A percentile compares a stretch with the other conserved stretches of the same genome.
Conservation (phyloP, 345 rosid species). For the Eucalyptus tenuipes region DNA sequence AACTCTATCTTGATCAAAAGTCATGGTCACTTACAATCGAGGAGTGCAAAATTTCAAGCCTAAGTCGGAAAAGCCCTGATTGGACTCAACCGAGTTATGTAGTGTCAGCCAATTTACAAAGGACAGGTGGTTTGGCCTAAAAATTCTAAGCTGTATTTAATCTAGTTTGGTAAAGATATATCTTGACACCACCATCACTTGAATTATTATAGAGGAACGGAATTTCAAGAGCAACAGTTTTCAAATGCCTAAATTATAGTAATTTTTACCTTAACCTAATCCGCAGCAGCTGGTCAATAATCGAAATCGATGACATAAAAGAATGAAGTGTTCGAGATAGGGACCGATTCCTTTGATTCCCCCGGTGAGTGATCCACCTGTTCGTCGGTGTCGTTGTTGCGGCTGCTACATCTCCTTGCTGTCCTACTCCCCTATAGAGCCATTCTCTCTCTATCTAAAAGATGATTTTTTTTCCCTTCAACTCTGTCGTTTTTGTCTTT, state of each 20-base stretch:
- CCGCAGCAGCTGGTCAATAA: background rate
- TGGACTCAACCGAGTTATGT: background rate
- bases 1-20: background rate
- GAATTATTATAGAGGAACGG: background rate
- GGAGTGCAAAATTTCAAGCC: background rate
- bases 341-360: constrained; percentile 24
- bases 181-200: background rate
- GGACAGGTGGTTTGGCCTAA: background rate
- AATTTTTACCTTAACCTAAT: background rate
- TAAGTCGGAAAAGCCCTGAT: background rate
- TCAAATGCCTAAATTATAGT: background rate
- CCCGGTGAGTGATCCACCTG: constrained; percentile 2
- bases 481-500: too few species aligned
- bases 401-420: too few species aligned
- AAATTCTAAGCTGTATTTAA: background rate
- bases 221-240: background rate
- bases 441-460: too few species aligned
- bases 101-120: background rate
- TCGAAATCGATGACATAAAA: background rate
- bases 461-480: too few species aligned
- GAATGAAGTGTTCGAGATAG: background rate
- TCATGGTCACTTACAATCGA: background rate
- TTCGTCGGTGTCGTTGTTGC: too few species aligned
- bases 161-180: background rate
- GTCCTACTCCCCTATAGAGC: too few species aligned